Evolutionary conservation across 495 filamentous ascomycete genomes (phyloP).

Genomic region (Aspergillus nidulans): DNA sequence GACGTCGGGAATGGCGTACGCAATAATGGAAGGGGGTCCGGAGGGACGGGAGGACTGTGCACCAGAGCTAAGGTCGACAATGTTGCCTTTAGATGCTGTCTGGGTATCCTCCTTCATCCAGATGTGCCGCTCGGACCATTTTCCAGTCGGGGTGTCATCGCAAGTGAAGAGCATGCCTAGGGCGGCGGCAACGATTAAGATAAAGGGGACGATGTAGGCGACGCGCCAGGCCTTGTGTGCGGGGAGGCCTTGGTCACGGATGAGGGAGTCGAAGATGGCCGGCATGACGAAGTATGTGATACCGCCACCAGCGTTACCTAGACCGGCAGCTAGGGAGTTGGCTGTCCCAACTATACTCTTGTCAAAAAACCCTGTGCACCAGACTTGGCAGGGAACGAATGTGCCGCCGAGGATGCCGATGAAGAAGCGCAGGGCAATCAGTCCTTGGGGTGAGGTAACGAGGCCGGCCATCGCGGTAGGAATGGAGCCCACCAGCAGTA

Average conservation of each 20-base stretch:
- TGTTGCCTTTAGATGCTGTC: constrained; percentile 22
- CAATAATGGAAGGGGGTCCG: constrained; percentile 27
- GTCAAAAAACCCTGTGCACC: constrained; percentile 94
- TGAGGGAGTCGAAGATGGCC: constrained; percentile 79
- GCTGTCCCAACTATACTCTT: constrained; percentile 91
- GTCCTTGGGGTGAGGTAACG: constrained; percentile 61
- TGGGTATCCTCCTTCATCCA: constrained; percentile 26
- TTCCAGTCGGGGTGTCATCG: constrained; percentile 80
- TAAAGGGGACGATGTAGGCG: constrained; percentile 76
- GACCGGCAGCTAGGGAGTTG: constrained; percentile 80
- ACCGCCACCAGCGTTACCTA: constrained; percentile 88
- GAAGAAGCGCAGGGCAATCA: constrained; percentile 83
- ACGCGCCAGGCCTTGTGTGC: constrained; percentile 77
- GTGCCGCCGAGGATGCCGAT: constrained; percentile 85
- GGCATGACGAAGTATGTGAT: constrained; percentile 92
- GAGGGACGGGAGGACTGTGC: constrained; percentile 30
- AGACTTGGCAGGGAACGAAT: constrained; percentile 95
- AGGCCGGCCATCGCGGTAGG: constrained; percentile 81
- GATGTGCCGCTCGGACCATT: constrained; percentile 70
- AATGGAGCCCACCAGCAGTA: constrained; percentile 70
- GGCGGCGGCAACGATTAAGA: constrained; percentile 64
- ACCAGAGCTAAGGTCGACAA: constrained; percentile 50
- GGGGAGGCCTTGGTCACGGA: constrained; percentile 50
- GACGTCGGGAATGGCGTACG: constrained; percentile 40
- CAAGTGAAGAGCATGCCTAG: constrained; percentile 67